Percentiles rank a stretch among this genome's conserved stretches.
These are phyloP conservation scores for Enterocytospora artemiae DNA, from an alignment of 371 early-diverging fungal genomes.

Conservation along the genomic window DNA sequence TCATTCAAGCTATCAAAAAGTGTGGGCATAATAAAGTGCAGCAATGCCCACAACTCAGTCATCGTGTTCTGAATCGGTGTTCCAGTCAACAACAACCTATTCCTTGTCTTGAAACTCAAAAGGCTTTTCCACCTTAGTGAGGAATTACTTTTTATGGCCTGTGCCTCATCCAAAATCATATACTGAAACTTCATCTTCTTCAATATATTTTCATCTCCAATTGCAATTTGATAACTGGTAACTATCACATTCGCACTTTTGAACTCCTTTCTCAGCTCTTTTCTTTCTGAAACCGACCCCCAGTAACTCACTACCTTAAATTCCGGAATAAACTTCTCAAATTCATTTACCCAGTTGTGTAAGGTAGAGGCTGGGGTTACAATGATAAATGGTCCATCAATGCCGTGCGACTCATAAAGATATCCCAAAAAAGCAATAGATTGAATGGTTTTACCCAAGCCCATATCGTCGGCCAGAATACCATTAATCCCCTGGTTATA, in stretches of 20 bases:
- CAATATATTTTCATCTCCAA: constrained; percentile 73
- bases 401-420: constrained; percentile 65
- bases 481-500: constrained; percentile 92
- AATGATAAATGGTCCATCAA: constrained; percentile 86
- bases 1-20: constrained; percentile 83
- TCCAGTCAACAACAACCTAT: constrained; percentile 78
- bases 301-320: constrained; percentile 77
- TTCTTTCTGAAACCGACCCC: constrained; percentile 77
- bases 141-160: constrained; percentile 80
- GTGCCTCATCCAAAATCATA: constrained; percentile 92
- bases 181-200: constrained; percentile 85
- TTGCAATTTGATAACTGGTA: constrained; percentile 80
- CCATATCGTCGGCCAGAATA: constrained; percentile 92
- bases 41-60: constrained; percentile 80
- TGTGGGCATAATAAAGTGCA: constrained; percentile 93
- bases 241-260: constrained; percentile 65
- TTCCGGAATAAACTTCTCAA: constrained; percentile 72
- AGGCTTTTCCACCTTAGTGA: constrained; percentile 80
- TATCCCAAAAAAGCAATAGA: constrained; percentile 70
- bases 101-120: constrained; percentile 76
- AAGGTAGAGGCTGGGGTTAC: constrained; percentile 84
- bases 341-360: constrained; percentile 91
- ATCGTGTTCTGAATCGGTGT: constrained; percentile 91
- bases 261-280: constrained; percentile 63
- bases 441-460: constrained; percentile 86